Evolutionary conservation across 1,284 basidiomycete species (phyloP).

Genomic region (Rhizoctonia solani): DNA sequence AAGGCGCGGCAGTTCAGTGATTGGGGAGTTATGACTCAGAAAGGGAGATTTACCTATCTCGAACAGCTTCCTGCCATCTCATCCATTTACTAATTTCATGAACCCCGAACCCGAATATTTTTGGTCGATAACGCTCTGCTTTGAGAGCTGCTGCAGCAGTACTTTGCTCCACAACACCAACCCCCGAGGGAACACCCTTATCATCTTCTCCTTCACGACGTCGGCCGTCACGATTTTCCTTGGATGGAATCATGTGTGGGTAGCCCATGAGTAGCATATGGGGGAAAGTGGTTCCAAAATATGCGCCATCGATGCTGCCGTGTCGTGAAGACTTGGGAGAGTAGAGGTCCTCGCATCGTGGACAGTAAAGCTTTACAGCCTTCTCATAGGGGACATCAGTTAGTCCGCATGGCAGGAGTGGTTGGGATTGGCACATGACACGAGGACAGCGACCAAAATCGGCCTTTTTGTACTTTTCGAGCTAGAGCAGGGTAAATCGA

Average conservation of each 20-base stretch:
- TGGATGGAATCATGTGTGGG: constrained; percentile 85
- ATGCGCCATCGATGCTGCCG: constrained; percentile 94
- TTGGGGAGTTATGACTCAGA: constrained; percentile 2
- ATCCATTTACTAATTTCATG: constrained; percentile 91
- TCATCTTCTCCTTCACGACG: constrained; percentile 53
- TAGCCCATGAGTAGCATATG: constrained; percentile 96
- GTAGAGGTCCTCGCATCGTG: constrained; percentile 95
- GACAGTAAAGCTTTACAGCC: constrained; percentile 95
- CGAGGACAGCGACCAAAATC: constrained; percentile 96
- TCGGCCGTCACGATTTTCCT: constrained; percentile 53
- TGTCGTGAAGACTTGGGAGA: constrained; percentile 93
- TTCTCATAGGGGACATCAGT: constrained; percentile 95
- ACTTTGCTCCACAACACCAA: constrained; percentile 63
- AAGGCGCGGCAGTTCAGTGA: neutral
- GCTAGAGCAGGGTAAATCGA: constrained; percentile 55
- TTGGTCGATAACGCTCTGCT: constrained; percentile 85
- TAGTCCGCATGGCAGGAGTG: constrained; percentile 92
- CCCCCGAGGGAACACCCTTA: constrained; percentile 50
- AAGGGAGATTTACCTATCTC: constrained; percentile 67
- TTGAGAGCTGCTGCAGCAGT: constrained; percentile 82
- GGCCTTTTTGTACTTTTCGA: constrained; percentile 93
- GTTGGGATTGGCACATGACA: constrained; percentile 88
- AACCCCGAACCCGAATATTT: constrained; percentile 93
- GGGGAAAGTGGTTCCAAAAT: constrained; percentile 95
- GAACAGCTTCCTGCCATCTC: constrained; percentile 88